A percentile compares a stretch with the other conserved stretches of the same genome.
phyloP scores from a whole-genome alignment of 1,284 basidiomycete genomes.

The Erythrobasidium hasegawianum region DNA sequence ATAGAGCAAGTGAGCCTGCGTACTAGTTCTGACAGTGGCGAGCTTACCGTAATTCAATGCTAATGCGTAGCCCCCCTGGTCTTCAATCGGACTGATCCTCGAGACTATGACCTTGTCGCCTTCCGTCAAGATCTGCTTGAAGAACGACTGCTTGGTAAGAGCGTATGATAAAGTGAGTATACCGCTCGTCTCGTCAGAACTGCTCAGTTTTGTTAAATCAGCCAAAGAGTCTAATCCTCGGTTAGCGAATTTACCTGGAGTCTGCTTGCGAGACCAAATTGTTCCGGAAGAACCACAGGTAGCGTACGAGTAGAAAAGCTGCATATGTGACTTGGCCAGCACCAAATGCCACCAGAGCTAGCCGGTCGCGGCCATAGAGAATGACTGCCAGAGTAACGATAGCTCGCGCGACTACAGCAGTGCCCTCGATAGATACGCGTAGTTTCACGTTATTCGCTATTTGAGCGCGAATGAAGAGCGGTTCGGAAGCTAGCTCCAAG shows the following conservation, averaged over 20 bases:
- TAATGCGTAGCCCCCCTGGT: constrained; percentile 89
- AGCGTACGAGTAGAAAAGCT: constrained; percentile 35
- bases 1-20: not conserved
- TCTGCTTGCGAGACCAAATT: not conserved
- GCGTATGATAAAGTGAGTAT: constrained; percentile 63
- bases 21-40: not conserved
- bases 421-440: constrained; percentile 58
- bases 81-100: constrained; percentile 69
- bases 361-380: constrained; percentile 53
- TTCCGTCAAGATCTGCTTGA: constrained; percentile 94
- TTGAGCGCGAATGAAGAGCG: constrained; percentile 64
- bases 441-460: constrained; percentile 37
- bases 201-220: not conserved
- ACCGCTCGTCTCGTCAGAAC: not conserved
- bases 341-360: constrained; percentile 74
- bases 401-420: constrained; percentile 71
- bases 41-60: constrained; percentile 85
- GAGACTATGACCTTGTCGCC: constrained; percentile 88
- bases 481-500: constrained; percentile 73
- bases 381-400: constrained; percentile 65
- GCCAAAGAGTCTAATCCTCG: too few species aligned
- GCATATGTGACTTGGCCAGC: constrained; percentile 72
- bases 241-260: not conserved
- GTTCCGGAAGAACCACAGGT: constrained; percentile 17
- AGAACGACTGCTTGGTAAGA: constrained; percentile 77